Evolutionary conservation across 768 basidiomycete species (phyloP).

Genomic region (Tricholoma saponaceum): DNA sequence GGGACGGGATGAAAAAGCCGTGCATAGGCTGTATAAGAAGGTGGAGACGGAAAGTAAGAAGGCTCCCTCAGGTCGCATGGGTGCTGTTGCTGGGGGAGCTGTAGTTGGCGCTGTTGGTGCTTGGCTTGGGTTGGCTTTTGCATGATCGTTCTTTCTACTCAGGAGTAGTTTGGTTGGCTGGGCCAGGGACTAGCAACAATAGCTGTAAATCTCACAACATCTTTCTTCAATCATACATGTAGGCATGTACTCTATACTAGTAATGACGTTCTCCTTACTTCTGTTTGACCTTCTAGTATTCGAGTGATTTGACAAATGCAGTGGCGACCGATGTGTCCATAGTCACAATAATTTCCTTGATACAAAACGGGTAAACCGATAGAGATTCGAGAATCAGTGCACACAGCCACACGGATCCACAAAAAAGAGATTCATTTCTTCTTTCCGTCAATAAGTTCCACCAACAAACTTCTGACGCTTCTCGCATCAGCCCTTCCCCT

Average conservation of each 20-base stretch:
- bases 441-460: constrained; percentile 34
- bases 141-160: constrained; percentile 20
- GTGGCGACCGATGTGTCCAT: too few species aligned
- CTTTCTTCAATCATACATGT: background rate
- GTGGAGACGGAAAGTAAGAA: constrained; percentile 27
- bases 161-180: background rate
- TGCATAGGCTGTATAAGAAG: constrained; percentile 34
- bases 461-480: constrained; percentile 46
- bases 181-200: background rate
- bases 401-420: background rate
- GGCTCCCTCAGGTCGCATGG: constrained; percentile 19
- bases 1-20: constrained; percentile 46
- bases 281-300: background rate
- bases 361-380: too few species aligned
- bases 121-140: constrained; percentile 54
- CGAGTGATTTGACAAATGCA: too few species aligned
- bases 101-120: constrained; percentile 59
- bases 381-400: too few species aligned
- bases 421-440: background rate
- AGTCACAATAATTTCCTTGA: too few species aligned
- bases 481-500: constrained; percentile 77
- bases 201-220: background rate
- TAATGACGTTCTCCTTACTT: background rate
- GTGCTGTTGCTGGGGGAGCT: constrained; percentile 51
- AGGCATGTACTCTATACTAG: background rate